Evolutionary conservation across 2,329 filamentous ascomycete species (phyloP).

Genomic region (Aspergillus bombycis): DNA sequence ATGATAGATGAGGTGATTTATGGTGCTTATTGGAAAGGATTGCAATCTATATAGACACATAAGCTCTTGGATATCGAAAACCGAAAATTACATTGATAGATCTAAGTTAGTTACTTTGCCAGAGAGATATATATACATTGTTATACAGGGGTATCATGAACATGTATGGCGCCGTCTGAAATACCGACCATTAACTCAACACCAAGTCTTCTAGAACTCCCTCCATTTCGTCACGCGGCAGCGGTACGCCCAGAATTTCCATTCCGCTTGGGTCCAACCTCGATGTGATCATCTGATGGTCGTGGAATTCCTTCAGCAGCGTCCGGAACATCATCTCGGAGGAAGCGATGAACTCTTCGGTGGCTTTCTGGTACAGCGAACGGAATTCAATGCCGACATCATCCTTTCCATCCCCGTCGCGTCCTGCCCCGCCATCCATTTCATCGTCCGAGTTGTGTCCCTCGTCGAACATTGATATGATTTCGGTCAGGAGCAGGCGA

Average conservation of each 20-base stretch:
- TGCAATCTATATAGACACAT: background rate
- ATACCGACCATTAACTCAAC: conserved; percentile 31
- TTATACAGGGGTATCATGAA: conserved; percentile 40
- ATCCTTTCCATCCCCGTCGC: conserved; percentile 30
- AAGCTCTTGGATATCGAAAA: background rate
- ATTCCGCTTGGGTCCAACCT: conserved; percentile 82
- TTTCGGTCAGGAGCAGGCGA: conserved; percentile 79
- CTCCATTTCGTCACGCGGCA: conserved; percentile 86
- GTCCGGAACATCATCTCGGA: conserved; percentile 96
- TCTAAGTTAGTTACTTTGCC: background rate
- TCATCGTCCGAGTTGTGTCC: conserved; percentile 56
- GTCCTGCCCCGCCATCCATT: conserved; percentile 39
- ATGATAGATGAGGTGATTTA: background rate
- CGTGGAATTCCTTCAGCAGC: conserved; percentile 93
- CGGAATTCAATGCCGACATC: conserved; percentile 80
- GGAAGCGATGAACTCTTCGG: conserved; percentile 95
- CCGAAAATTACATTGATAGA: background rate
- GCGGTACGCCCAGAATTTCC: conserved; percentile 82
- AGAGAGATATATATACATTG: conserved; percentile 9
- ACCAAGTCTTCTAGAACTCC: conserved; percentile 78
- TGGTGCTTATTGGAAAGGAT: background rate
- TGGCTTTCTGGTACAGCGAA: conserved; percentile 89
- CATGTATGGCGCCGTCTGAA: conserved; percentile 17
- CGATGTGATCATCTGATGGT: conserved; percentile 95
- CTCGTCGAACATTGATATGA: conserved; percentile 70